Percentiles rank a stretch among this genome's conserved stretches.
These are phyloP conservation scores for Aspergillus cavernicola DNA, from an alignment of 495 filamentous ascomycete species.

Conservation along the genomic window DNA sequence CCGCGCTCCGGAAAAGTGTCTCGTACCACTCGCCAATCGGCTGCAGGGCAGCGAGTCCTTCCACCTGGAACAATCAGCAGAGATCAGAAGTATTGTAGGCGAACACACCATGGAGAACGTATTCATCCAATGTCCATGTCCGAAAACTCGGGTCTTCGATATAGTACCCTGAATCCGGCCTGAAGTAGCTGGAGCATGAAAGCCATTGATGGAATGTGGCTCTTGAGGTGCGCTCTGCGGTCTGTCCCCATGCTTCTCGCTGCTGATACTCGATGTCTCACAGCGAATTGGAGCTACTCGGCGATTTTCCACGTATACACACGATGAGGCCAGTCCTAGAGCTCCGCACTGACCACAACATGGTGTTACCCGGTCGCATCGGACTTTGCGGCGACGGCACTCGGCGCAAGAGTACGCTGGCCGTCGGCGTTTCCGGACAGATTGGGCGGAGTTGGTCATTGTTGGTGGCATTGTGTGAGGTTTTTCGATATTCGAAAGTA, in stretches of 20 bases:
- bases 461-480: neutral
- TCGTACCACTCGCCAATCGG: slow-evolving; percentile 19
- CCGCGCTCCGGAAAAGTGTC: slow-evolving; percentile 18
- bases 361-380: neutral
- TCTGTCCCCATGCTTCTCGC: neutral
- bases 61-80: slow-evolving; percentile 24
- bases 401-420: neutral
- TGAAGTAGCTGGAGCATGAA: neutral
- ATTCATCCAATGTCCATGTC: slow-evolving; percentile 32
- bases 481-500: too few relatives aligned
- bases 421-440: neutral
- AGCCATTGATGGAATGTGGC: too few relatives aligned
- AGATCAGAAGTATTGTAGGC: neutral
- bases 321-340: neutral
- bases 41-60: slow-evolving; percentile 11
- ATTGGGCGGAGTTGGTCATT: neutral
- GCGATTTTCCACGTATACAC: neutral
- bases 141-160: slow-evolving; percentile 29
- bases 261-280: neutral
- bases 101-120: slow-evolving; percentile 22
- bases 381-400: slow-evolving; percentile 5
- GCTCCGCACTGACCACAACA: neutral
- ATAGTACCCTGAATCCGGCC: slow-evolving; percentile 18
- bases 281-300: neutral
- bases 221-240: neutral